Evolutionary conservation across 768 basidiomycete genomes (phyloP).

Genomic region (Trametes cubensis): DNA sequence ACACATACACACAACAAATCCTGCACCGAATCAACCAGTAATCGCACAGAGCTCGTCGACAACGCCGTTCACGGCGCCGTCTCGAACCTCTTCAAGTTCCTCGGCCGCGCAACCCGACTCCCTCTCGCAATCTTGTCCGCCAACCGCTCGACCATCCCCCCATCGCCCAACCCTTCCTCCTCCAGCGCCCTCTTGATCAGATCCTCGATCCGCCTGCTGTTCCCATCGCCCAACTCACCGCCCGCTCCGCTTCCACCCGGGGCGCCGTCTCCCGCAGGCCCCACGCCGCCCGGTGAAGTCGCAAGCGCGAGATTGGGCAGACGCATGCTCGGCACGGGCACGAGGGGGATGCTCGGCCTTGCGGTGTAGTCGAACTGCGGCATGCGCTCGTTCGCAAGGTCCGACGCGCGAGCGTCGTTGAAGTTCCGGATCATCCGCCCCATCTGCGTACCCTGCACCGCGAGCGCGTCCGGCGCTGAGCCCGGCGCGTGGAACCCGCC

Average conservation of each 20-base stretch:
- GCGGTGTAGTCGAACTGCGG: constrained; percentile 52
- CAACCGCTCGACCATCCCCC: constrained; percentile 57
- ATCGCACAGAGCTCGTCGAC: background rate
- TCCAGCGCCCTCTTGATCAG: constrained; percentile 65
- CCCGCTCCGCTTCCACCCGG: constrained; percentile 35
- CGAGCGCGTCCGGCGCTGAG: constrained; percentile 52
- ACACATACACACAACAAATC: background rate
- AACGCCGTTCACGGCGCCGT: constrained; percentile 40
- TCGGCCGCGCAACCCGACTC: constrained; percentile 49
- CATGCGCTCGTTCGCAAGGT: constrained; percentile 74
- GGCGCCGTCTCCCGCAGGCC: constrained; percentile 44
- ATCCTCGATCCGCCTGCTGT: constrained; percentile 51
- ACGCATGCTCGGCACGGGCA: constrained; percentile 68
- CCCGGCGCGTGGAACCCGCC: constrained; percentile 31
- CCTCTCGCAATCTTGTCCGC: constrained; percentile 65
- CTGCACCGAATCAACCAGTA: background rate
- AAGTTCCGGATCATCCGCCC: constrained; percentile 68
- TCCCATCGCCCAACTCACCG: too few species aligned
- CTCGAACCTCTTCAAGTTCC: constrained; percentile 65
- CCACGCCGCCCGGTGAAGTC: constrained; percentile 33
- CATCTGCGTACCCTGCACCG: constrained; percentile 62
- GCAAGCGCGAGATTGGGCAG: constrained; percentile 30
- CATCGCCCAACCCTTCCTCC: constrained; percentile 49
- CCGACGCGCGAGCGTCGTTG: constrained; percentile 79
- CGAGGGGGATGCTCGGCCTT: constrained; percentile 41